Evolutionary conservation across 495 filamentous ascomycete species (phyloP), one percentile per base, ranked within the genome.

Genomic region (Aspergillus steynii): DNA sequence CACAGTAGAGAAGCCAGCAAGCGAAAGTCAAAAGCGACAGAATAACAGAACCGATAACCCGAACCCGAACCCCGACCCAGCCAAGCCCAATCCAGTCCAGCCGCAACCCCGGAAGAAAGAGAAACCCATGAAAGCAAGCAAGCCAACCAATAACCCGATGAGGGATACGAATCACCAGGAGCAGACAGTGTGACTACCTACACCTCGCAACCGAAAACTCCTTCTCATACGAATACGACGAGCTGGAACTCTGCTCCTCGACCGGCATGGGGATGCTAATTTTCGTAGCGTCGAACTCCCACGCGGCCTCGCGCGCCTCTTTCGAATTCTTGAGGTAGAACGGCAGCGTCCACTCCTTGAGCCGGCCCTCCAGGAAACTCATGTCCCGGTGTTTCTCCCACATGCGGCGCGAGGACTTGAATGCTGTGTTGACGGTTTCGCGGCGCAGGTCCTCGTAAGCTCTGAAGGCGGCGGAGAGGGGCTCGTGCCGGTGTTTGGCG

Each of bases 401-500:
- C 72, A 79, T 72, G 29, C 74, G 72, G 2, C 61, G 68, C 2
- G 82, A 82, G 50, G 83, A 80, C 37, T 81, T 72, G 71, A 85
- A 86, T 0, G 81, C 79, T 10, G 62, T 65, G 54, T 83, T 74
- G 63, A 88, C 83, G 29, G 77, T 74, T 0, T 68, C 69, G 28
- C 82, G 73, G 8, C 85, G 73, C 1, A 84, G 69, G 12, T 66
- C 63, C 60, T 85, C 84, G 65, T 85, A 86, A 5, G 76, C 75
- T 34, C 77, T 70, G 60, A 88, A 85, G 0, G 76, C 72, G 56
- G 76, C 74, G 2, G 70, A 56, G 20, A 85, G 50, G 1, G 75
- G 71, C 26, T 77, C 70, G 20, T 70, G 65, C 6, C 73, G 68
- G 53, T 77, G 68, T 37, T 63, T 68, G 34, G 65, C 67, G 8